A percentile compares a stretch with the other conserved stretches of the same genome.
These are phyloP conservation scores for Cyberlindnera samutprakarnensis DNA, from an alignment of 805 yeast genomes.

Conservation along the genomic window DNA sequence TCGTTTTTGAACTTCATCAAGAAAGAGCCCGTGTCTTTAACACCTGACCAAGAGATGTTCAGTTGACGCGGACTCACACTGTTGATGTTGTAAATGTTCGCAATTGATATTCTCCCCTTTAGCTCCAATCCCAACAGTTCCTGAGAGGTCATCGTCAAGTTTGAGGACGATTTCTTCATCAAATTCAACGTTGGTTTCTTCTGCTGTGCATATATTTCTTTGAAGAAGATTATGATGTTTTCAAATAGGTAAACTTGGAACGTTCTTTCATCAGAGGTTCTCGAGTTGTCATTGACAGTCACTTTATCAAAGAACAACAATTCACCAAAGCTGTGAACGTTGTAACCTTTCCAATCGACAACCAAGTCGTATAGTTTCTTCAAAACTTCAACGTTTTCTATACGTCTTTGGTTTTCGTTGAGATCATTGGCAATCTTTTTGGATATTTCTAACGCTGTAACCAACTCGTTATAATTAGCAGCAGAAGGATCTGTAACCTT, in stretches of 20 bases:
- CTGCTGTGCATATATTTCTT: slow-evolving; percentile 39
- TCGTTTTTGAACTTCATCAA: slow-evolving; percentile 77
- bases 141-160: slow-evolving; percentile 5
- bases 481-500: slow-evolving; percentile 50
- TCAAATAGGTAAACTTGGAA: slow-evolving; percentile 89
- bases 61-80: slow-evolving; percentile 45
- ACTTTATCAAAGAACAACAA: slow-evolving; percentile 68
- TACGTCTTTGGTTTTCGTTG: slow-evolving; percentile 88
- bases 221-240: slow-evolving; percentile 53
- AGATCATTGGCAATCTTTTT: slow-evolving; percentile 81
- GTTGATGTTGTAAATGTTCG: slow-evolving; percentile 48
- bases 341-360: slow-evolving; percentile 88
- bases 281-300: slow-evolving; percentile 50
- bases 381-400: slow-evolving; percentile 73
- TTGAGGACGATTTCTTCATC: slow-evolving; percentile 29
- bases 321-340: slow-evolving; percentile 74
- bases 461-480: slow-evolving; percentile 58
- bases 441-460: slow-evolving; percentile 62
- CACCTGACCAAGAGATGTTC: slow-evolving; percentile 76
- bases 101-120: slow-evolving; percentile 76
- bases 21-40: slow-evolving; percentile 80
- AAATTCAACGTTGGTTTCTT: slow-evolving; percentile 43
- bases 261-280: slow-evolving; percentile 63
- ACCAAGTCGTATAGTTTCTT: slow-evolving; percentile 68
- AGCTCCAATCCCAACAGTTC: slow-evolving; percentile 43